These are phyloP conservation scores for Colletotrichum limetticola DNA, from an alignment of 2,329 filamentous ascomycete genomes.

Conservation along the genomic window DNA sequence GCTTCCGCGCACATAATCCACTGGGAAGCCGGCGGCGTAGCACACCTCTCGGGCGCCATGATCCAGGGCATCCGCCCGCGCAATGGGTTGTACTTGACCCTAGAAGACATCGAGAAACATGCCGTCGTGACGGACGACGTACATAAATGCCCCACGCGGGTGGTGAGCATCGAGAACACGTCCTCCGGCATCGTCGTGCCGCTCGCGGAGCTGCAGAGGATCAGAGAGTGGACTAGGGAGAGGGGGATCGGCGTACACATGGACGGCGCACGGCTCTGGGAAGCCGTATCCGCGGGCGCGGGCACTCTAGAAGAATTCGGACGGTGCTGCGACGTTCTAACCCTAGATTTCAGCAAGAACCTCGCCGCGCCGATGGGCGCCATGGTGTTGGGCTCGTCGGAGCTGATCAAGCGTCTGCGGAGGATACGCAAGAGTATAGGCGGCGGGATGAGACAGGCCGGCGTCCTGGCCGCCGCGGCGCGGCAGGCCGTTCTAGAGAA, in stretches of 20 bases:
- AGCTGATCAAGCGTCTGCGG: constrained; percentile 73
- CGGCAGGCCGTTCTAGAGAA: constrained; percentile 83
- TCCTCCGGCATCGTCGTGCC: constrained; percentile 73
- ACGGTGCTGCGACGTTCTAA: constrained; percentile 66
- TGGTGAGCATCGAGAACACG: constrained; percentile 56
- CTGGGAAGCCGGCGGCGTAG: constrained; percentile 66
- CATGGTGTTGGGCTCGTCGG: constrained; percentile 55
- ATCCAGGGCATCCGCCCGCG: constrained; percentile 56
- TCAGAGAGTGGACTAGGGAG: constrained; percentile 70
- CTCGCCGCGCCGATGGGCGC: constrained; percentile 64
- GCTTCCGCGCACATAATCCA: constrained; percentile 74
- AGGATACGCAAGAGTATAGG: constrained; percentile 85
- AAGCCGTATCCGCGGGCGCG: constrained; percentile 56
- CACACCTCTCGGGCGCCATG: constrained; percentile 73
- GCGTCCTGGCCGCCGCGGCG: constrained; percentile 80
- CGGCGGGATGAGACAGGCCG: constrained; percentile 80
- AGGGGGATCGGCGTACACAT: constrained; percentile 58
- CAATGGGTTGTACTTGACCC: constrained; percentile 53
- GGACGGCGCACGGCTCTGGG: constrained; percentile 64
- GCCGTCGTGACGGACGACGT: constrained; percentile 52
- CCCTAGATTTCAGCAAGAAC: constrained; percentile 64
- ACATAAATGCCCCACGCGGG: constrained; percentile 52
- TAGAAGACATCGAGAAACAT: constrained; percentile 52
- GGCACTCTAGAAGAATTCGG: constrained; percentile 54
- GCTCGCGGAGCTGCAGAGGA: constrained; percentile 70